Evolutionary conservation across 73 alveolate species (phyloP).

Genomic region (Breviolum minutum): DNA sequence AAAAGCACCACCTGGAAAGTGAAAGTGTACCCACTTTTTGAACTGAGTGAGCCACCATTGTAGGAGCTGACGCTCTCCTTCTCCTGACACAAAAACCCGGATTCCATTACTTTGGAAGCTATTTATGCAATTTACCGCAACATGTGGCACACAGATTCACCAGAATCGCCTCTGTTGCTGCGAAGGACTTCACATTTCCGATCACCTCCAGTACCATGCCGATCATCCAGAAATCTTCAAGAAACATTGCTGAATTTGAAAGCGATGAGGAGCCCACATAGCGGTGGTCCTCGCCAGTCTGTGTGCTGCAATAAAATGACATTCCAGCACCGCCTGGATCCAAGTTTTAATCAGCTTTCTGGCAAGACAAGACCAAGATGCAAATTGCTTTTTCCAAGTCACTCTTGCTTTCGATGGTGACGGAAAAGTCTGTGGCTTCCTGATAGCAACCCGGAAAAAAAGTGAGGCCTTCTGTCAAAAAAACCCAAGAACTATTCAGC

Average conservation of each 20-base stretch:
- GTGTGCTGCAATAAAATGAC: constrained; percentile 95
- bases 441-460: neutral
- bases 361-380: neutral
- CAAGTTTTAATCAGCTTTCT: neutral
- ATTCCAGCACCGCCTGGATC: constrained; percentile 84
- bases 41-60: constrained; percentile 19
- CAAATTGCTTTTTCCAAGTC: neutral
- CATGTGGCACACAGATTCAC: neutral
- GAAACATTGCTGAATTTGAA: neutral
- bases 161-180: constrained; percentile 41
- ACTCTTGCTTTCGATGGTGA: constrained; percentile 87
- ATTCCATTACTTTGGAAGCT: neutral
- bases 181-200: constrained; percentile 87
- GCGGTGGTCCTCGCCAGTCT: constrained; percentile 95
- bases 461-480: neutral
- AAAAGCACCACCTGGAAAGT: neutral
- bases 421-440: constrained; percentile 90
- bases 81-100: constrained; percentile 21
- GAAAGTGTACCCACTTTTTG: neutral
- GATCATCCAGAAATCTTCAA: neutral
- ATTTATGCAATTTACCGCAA: too few species aligned
- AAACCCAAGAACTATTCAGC: too few species aligned
- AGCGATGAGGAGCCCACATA: constrained; percentile 9
- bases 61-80: constrained; percentile 66
- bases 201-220: constrained; percentile 23